phyloP scores from a whole-genome alignment of 2,329 filamentous ascomycete species.

The Penicillium sp. region DNA sequence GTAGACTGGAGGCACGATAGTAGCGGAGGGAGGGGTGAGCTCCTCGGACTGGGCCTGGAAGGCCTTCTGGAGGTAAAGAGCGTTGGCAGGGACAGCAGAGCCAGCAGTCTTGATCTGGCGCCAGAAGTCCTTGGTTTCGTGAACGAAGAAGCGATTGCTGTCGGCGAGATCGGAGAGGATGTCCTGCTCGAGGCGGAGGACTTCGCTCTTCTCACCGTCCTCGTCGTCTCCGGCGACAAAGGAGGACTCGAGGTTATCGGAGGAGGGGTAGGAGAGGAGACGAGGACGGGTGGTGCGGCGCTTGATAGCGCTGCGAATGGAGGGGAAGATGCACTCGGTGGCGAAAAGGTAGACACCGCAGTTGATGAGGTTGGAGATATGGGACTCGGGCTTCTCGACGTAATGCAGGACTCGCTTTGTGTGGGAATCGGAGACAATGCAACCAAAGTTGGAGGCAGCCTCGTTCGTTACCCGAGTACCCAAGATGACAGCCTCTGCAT shows the following conservation, averaged over 20 bases:
- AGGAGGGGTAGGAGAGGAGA: conserved; percentile 92
- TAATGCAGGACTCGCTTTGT: conserved; percentile 97
- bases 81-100: conserved; percentile 94
- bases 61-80: conserved; percentile 93
- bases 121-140: conserved; percentile 99
- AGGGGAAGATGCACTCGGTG: conserved; percentile 94
- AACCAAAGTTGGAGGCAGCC: conserved; percentile 93
- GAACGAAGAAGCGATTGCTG: conserved; percentile 96
- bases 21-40: conserved; percentile 80
- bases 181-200: conserved; percentile 95
- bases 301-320: conserved; percentile 93
- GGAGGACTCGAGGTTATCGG: conserved; percentile 83
- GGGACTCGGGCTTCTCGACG: conserved; percentile 97
- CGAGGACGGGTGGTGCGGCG: conserved; percentile 89
- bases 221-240: conserved; percentile 72
- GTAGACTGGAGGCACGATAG: conserved; percentile 90
- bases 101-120: conserved; percentile 99
- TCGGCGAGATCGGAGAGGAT: conserved; percentile 94
- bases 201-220: conserved; percentile 76
- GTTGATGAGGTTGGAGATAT: conserved; percentile 98
- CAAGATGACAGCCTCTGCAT: conserved; percentile 94
- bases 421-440: conserved; percentile 93
- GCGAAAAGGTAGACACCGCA: conserved; percentile 98
- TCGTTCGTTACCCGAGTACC: conserved; percentile 91
- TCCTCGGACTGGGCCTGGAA: conserved; percentile 82